phyloP scores from a whole-genome alignment of 352 stramenopile genomes.

The Pythium dissimile region DNA sequence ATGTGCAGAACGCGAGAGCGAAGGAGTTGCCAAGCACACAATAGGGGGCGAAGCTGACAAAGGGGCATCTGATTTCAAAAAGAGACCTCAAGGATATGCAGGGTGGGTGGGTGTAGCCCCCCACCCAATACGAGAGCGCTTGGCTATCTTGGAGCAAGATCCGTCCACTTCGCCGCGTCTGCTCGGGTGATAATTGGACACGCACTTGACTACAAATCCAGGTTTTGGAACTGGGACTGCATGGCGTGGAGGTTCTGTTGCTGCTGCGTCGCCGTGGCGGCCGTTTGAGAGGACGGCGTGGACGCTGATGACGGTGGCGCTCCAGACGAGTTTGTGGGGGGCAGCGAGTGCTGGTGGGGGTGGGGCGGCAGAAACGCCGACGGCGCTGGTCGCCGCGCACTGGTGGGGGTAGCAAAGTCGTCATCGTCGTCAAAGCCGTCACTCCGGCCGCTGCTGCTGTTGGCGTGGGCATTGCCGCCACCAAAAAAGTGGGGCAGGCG shows the following conservation, averaged over 20 bases:
- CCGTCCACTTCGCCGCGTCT: not conserved
- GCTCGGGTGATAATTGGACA: constrained; percentile 16
- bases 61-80: not conserved
- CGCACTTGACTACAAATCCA: constrained; percentile 62
- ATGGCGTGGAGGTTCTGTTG: constrained; percentile 28
- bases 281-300: constrained; percentile 5
- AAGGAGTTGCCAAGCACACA: not conserved
- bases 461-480: constrained; percentile 41
- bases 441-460: constrained; percentile 43
- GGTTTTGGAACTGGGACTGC: constrained; percentile 56
- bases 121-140: not conserved
- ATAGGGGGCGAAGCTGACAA: not conserved
- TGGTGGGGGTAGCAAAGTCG: constrained; percentile 56
- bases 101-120: too few relatives aligned
- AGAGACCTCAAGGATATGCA: not conserved
- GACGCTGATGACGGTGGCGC: not conserved
- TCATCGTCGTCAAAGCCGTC: constrained; percentile 73
- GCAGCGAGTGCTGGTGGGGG: constrained; percentile 25
- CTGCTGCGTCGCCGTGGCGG: constrained; percentile 35
- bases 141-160: not conserved
- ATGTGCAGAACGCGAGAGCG: not conserved
- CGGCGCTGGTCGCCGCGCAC: constrained; percentile 65
- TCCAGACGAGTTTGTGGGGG: constrained; percentile 3
- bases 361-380: constrained; percentile 25
- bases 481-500: constrained; percentile 81